These are phyloP conservation scores for Xylaria nigripes DNA, from an alignment of 495 filamentous ascomycete genomes.

Conservation along the genomic window DNA sequence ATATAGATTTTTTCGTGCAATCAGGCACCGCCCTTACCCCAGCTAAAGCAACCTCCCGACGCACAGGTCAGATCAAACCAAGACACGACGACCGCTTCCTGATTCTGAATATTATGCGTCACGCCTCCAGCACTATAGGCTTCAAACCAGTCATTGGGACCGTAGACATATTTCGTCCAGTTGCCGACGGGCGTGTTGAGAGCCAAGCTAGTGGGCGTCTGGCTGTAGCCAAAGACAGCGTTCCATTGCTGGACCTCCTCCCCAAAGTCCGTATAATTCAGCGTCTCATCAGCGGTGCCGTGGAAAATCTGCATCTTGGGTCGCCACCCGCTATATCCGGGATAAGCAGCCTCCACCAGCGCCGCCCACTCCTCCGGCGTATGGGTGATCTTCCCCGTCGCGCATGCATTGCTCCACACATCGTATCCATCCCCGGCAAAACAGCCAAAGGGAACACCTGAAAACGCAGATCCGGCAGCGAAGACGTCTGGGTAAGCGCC, in stretches of 20 bases:
- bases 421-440: conserved; percentile 39
- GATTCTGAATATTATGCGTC: conserved; percentile 42
- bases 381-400: conserved; percentile 33
- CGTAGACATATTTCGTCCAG: conserved; percentile 44
- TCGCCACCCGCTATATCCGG: conserved; percentile 40
- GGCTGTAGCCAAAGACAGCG: conserved; percentile 25
- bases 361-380: conserved; percentile 37
- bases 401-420: conserved; percentile 41
- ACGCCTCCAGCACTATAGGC: conserved; percentile 44
- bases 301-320: conserved; percentile 51
- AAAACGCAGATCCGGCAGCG: conserved; percentile 42
- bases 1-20: background rate
- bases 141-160: conserved; percentile 33
- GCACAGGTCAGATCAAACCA: conserved; percentile 42
- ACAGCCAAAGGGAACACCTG: conserved; percentile 55
- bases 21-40: conserved; percentile 21
- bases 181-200: conserved; percentile 29
- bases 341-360: conserved; percentile 40
- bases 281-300: conserved; percentile 39
- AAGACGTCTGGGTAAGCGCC: conserved; percentile 37
- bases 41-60: conserved; percentile 27
- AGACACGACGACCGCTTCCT: conserved; percentile 39
- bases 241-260: conserved; percentile 48
- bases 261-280: conserved; percentile 42
- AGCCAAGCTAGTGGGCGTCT: conserved; percentile 24